Percentiles rank a stretch among this genome's conserved stretches.
Evolutionary conservation across 495 filamentous ascomycete species (phyloP).

Genomic region (Pseudomonodictys pantanalensis): DNA sequence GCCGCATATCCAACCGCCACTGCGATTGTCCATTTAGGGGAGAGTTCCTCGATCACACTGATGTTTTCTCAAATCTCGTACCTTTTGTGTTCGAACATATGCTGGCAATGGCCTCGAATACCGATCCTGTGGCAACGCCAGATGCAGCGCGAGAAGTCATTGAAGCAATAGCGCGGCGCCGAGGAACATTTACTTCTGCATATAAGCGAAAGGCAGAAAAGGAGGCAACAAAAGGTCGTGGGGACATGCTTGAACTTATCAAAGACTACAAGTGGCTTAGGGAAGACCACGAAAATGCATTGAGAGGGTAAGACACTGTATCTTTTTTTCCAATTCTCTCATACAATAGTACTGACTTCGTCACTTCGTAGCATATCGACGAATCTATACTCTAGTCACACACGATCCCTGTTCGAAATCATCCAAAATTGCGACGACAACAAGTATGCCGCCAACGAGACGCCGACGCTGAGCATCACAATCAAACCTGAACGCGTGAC

Average conservation of each 20-base stretch:
- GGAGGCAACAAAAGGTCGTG: neutral
- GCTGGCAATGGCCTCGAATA: too few species aligned
- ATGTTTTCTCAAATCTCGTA: too few species aligned
- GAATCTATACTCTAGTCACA: constrained; percentile 43
- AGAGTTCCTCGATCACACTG: too few species aligned
- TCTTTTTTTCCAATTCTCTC: neutral
- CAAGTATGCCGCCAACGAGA: constrained; percentile 21
- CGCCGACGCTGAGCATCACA: constrained; percentile 41
- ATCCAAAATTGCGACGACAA: constrained; percentile 50
- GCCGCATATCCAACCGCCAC: too few species aligned
- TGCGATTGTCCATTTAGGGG: too few species aligned
- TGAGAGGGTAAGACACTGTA: neutral
- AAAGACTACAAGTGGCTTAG: neutral
- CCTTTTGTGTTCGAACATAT: too few species aligned
- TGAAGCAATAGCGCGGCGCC: neutral
- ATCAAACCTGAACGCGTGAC: constrained; percentile 38
- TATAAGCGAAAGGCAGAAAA: neutral
- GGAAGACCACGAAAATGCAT: neutral
- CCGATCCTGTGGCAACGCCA: neutral
- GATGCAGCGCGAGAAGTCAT: neutral
- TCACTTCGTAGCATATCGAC: neutral
- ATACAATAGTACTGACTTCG: neutral
- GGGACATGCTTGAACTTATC: neutral
- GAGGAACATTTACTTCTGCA: neutral
- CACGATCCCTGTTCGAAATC: constrained; percentile 44